Percentiles rank a stretch among this genome's conserved stretches.
These are phyloP conservation scores for Fonsecaea nubica DNA, from an alignment of 2,329 filamentous ascomycete genomes.

Conservation along the genomic window DNA sequence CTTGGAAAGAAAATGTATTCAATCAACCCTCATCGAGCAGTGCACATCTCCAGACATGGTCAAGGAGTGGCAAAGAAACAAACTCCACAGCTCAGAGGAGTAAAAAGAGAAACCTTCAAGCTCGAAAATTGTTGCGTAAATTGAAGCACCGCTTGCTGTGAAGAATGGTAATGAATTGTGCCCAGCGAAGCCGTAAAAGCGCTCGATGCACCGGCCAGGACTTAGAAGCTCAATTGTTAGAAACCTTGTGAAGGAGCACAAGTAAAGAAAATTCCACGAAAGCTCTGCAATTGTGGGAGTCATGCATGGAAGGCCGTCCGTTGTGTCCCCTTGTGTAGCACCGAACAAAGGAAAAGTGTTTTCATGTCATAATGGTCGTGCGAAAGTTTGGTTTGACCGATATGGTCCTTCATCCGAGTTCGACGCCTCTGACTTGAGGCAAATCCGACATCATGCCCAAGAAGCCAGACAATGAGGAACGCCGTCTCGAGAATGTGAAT, in stretches of 20 bases:
- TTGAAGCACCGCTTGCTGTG: conserved; percentile 18
- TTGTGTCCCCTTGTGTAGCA: conserved; percentile 1
- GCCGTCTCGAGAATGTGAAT: conserved; percentile 11
- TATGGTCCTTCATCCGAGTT: neutral
- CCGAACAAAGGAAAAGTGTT: conserved; percentile 19
- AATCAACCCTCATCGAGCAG: neutral
- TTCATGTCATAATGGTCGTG: conserved; percentile 27
- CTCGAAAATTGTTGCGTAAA: conserved; percentile 5
- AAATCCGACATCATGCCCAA: neutral
- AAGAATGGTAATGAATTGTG: conserved; percentile 9
- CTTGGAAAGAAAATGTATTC: neutral
- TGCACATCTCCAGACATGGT: conserved; percentile 1
- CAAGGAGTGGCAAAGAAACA: conserved; percentile 1
- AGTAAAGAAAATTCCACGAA: neutral
- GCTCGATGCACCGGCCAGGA: neutral
- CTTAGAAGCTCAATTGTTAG: neutral
- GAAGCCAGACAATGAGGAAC: neutral
- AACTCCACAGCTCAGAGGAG: neutral
- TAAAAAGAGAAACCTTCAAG: conserved; percentile 9
- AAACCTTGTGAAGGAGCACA: neutral
- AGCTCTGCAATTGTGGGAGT: conserved; percentile 12
- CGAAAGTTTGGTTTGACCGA: conserved; percentile 3
- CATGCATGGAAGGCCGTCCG: neutral
- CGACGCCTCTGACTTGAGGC: neutral
- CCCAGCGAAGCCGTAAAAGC: neutral